Evolutionary conservation across 176 grass and related monocot genomes (phyloP), one percentile per base, ranked within the genome.

Genomic region (Oryza meridionalis): DNA sequence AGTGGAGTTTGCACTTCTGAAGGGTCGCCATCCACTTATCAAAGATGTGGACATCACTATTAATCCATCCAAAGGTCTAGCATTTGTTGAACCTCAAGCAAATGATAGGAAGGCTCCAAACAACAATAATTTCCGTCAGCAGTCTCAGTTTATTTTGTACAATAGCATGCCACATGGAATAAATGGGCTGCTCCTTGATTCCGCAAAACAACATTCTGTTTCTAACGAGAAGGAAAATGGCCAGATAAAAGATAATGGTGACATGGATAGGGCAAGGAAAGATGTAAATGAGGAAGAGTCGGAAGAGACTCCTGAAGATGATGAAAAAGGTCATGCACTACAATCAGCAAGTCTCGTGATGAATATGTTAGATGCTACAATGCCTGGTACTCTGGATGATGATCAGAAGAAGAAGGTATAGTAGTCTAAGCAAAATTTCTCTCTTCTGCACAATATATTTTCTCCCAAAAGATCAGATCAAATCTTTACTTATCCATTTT

Each of bases 21-120:
- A 98, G 87, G 96, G 96, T 73, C 92, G 96, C 26, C 96, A 98
- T 89, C 96, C 96, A 43, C 91, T 98, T 89, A 86, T 95, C 74
- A 89, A 95, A 88, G 93, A 98, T 76, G 84, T 98, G 4, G 96
- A 98, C 72, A 85, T 95, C 37, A 82, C 93, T 40, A 88, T 98
- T 74, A 95, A 91, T 67, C 89, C 96, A 79, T 90, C 96, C 76
- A 98, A 95, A 93, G 80, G 82, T 69, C 65, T 93, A 82, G 62
- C 93, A 87, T 95, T 85, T 82, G 38, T 91, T 84, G 90, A 88
- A 88, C 80, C 70, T 82, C 79, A 82, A 87, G 32, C n/a, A 55
- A 65, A 58, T 79, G 47, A 77, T 19, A 89, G 72, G 32, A 88
- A 69, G 77, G 44, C 84, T 72, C 40, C 43, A 83, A 76, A 79